A percentile compares a stretch with the other conserved stretches of the same genome.
phyloP scores from a whole-genome alignment of 2,329 filamentous ascomycete genomes.

The Talaromyces sp. region DNA sequence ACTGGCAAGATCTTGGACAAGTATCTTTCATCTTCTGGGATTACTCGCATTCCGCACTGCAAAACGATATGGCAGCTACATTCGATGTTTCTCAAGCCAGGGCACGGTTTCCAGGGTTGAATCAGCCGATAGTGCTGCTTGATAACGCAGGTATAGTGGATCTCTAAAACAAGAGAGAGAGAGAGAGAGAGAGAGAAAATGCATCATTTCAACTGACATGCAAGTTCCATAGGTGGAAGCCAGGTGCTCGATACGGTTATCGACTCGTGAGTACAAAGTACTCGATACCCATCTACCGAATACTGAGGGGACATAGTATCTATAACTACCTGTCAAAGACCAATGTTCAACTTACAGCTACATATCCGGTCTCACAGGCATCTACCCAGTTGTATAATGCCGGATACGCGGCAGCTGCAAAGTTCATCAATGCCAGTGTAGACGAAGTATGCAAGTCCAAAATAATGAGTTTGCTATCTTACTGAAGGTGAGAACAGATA shows the following conservation, averaged over 20 bases:
- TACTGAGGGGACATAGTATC: neutral
- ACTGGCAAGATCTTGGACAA: neutral
- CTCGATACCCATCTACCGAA: neutral
- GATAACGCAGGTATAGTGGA: neutral
- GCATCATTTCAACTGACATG: neutral
- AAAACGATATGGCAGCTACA: neutral
- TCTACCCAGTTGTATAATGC: neutral
- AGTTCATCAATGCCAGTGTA: neutral
- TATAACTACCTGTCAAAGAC: neutral
- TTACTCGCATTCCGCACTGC: neutral
- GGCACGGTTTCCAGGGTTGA: neutral
- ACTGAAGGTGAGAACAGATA: neutral
- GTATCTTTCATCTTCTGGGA: neutral
- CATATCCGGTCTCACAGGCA: neutral
- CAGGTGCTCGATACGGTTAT: neutral
- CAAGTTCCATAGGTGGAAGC: neutral
- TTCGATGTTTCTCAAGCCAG: neutral
- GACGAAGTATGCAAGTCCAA: neutral
- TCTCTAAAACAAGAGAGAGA: neutral
- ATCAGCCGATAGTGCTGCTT: neutral
- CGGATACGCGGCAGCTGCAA: neutral
- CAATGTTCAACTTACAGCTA: neutral
- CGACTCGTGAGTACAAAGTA: neutral
- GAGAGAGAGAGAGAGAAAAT: no score
- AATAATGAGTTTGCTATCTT: neutral